Conservation (phyloP, 495 filamentous ascomycete species). For the Diplogelasinospora grovesii region DNA sequence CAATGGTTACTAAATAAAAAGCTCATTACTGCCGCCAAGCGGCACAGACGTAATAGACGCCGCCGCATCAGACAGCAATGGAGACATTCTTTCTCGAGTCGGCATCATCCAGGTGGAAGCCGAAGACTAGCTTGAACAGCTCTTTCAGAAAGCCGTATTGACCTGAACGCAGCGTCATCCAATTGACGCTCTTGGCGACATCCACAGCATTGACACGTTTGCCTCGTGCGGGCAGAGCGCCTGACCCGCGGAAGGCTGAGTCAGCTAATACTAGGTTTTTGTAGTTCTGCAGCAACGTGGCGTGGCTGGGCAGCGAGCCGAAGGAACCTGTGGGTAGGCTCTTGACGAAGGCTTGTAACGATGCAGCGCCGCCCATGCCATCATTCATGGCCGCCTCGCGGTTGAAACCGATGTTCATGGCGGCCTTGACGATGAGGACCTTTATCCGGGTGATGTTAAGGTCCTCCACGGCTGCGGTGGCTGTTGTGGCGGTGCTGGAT, state of each 20-base stretch:
- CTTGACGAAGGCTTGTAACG: slow-evolving; percentile 66
- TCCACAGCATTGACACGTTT: slow-evolving; percentile 59
- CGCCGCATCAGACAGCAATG: slow-evolving; percentile 32
- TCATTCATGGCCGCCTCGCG: slow-evolving; percentile 35
- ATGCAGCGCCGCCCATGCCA: slow-evolving; percentile 28
- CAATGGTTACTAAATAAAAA: no score
- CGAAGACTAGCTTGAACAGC: slow-evolving; percentile 77
- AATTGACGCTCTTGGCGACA: slow-evolving; percentile 65
- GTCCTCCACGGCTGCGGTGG: slow-evolving; percentile 56
- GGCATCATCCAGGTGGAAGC: slow-evolving; percentile 71
- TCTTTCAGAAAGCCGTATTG: slow-evolving; percentile 71
- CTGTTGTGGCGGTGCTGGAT: slow-evolving; percentile 68
- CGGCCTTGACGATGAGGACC: slow-evolving; percentile 71
- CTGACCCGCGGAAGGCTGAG: slow-evolving; percentile 52
- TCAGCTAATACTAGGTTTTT: slow-evolving; percentile 68
- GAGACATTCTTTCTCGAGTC: slow-evolving; percentile 46
- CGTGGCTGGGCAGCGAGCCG: slow-evolving; percentile 62
- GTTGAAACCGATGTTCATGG: slow-evolving; percentile 68
- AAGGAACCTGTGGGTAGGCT: slow-evolving; percentile 70
- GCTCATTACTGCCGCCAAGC: not conserved
- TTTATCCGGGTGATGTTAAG: slow-evolving; percentile 67
- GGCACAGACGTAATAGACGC: not conserved
- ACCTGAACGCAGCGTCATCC: slow-evolving; percentile 50
- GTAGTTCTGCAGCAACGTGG: slow-evolving; percentile 65
- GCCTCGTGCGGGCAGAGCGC: slow-evolving; percentile 45